Conservation (phyloP, 2,329 filamentous ascomycete genomes). For the Bipolaris oryzae region DNA sequence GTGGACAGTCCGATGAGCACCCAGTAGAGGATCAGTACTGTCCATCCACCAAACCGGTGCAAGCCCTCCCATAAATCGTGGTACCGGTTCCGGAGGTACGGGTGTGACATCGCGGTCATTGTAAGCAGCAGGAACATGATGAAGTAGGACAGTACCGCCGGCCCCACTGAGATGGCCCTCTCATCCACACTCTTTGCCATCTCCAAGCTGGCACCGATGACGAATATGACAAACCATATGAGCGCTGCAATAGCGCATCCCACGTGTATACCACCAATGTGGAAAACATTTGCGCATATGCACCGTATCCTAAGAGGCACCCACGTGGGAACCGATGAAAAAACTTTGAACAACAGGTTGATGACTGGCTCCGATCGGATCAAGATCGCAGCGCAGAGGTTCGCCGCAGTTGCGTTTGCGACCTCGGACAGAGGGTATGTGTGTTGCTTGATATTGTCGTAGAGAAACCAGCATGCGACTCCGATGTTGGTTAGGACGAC, state of each 20-base stretch:
- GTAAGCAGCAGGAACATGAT: constrained; percentile 36
- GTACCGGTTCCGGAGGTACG: constrained; percentile 36
- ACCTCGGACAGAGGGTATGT: constrained; percentile 35
- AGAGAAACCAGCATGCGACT: constrained; percentile 36
- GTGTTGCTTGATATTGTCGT: constrained; percentile 25
- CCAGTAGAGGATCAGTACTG: constrained; percentile 46
- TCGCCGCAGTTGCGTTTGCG: constrained; percentile 48
- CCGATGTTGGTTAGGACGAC: constrained; percentile 37
- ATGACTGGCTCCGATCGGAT: constrained; percentile 48
- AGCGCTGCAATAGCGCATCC: constrained; percentile 44
- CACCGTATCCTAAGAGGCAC: constrained; percentile 42
- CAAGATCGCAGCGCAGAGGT: constrained; percentile 42
- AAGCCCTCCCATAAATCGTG: constrained; percentile 47
- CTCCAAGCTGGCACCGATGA: constrained; percentile 44
- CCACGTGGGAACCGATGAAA: constrained; percentile 42
- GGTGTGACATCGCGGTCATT: constrained; percentile 42
- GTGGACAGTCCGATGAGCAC: constrained; percentile 35
- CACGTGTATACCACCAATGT: constrained; percentile 48
- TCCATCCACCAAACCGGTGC: constrained; percentile 49
- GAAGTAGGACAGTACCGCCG: constrained; percentile 40
- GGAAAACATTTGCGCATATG: constrained; percentile 43
- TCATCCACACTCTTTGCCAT: constrained; percentile 30
- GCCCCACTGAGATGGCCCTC: constrained; percentile 27
- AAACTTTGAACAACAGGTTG: constrained; percentile 44
- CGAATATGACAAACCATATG: constrained; percentile 55